Evolutionary conservation across 202 grass and related monocot genomes (phyloP).

Genomic region (Schoenoplectus triqueter): DNA sequence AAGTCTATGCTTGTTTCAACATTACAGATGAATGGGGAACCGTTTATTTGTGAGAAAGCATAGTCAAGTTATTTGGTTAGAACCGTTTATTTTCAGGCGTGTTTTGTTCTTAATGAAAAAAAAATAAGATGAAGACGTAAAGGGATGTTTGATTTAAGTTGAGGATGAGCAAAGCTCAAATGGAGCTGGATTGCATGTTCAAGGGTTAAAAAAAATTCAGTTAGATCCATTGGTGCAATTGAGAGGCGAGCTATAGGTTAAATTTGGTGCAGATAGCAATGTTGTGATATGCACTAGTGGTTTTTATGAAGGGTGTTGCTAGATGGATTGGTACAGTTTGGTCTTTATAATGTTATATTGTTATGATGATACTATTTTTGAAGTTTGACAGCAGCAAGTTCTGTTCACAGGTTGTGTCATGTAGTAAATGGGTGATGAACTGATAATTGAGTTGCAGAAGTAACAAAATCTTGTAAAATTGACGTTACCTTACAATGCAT

Average conservation of each 20-base stretch:
- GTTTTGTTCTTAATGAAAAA: neutral
- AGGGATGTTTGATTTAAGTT: neutral
- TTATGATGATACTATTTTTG: neutral
- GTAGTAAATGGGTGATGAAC: too few species aligned
- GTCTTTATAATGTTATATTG: neutral
- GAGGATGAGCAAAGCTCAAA: neutral
- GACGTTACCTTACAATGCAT: constrained; percentile 5
- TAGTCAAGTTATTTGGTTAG: neutral
- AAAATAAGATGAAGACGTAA: neutral
- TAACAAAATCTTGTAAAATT: neutral
- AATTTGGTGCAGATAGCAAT: neutral
- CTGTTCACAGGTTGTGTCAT: neutral
- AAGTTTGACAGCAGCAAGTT: neutral
- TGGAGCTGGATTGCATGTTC: neutral
- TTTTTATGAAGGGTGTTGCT: neutral
- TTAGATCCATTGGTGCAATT: too few species aligned
- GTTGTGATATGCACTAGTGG: neutral
- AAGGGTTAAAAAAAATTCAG: too few species aligned
- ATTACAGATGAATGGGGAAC: neutral
- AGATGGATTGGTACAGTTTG: neutral
- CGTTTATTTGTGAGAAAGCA: too few species aligned
- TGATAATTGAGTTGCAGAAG: too few species aligned
- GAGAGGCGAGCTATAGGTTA: neutral
- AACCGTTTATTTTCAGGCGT: neutral
- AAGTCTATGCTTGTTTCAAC: neutral